A percentile compares a stretch with the other conserved stretches of the same genome.
Evolutionary conservation across 129 eudicot genomes (phyloP).

Genomic region (Flaveria brownii): DNA sequence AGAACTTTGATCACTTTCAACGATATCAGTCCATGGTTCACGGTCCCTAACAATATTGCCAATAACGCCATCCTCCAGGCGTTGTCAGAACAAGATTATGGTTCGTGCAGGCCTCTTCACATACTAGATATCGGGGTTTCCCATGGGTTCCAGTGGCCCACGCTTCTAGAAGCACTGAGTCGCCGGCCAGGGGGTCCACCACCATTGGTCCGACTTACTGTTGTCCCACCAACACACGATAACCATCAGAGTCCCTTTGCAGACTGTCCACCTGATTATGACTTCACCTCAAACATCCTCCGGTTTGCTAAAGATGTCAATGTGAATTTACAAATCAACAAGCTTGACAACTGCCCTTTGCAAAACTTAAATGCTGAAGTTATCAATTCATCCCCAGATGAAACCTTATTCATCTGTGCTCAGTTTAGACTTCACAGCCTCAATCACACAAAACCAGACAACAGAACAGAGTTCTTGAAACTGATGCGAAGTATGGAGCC

Average conservation of each 20-base stretch:
- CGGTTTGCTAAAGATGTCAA: conserved; percentile 56
- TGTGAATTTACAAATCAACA: conserved; percentile 67
- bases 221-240: conserved; percentile 44
- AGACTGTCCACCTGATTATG: conserved; percentile 55
- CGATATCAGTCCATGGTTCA: conserved; percentile 82
- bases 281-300: conserved; percentile 53
- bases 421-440: conserved; percentile 74
- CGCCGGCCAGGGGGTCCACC: conserved; percentile 79
- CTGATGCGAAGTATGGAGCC: conserved; percentile 59
- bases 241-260: conserved; percentile 55
- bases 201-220: conserved; percentile 71
- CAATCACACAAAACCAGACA: conserved; percentile 56
- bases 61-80: conserved; percentile 74
- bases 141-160: conserved; percentile 87
- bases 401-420: conserved; percentile 65
- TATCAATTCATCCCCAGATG: conserved; percentile 53
- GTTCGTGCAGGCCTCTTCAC: conserved; percentile 44
- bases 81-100: conserved; percentile 46
- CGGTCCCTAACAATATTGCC: conserved; percentile 81
- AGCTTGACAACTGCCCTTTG: conserved; percentile 50
- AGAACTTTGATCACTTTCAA: conserved; percentile 61
- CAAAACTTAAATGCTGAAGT: conserved; percentile 50
- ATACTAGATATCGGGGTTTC: conserved; percentile 81
- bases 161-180: conserved; percentile 69
- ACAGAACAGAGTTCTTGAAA: conserved; percentile 62